phyloP scores from a whole-genome alignment of 2,329 filamentous ascomycete genomes.

The Colletotrichum tamarilloi region DNA sequence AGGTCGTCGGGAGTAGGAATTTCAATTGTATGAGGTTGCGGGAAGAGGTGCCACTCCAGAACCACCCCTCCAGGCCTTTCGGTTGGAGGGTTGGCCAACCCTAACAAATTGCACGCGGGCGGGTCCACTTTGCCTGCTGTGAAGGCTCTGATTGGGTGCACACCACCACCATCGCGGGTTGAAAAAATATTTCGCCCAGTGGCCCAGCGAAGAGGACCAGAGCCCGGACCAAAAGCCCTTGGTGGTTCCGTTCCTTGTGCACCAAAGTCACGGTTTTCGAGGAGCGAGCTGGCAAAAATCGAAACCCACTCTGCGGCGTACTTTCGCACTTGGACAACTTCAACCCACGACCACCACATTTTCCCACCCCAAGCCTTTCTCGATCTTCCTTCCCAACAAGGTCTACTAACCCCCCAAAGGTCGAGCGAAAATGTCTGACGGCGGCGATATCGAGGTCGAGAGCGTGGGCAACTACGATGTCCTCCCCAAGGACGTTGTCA shows the following conservation, averaged over 20 bases:
- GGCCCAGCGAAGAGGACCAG: constrained; percentile 5
- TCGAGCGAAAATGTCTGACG: constrained; percentile 85
- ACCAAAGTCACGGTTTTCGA: background rate
- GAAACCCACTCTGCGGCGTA: constrained; percentile 28
- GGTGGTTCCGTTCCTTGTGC: constrained; percentile 5
- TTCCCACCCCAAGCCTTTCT: constrained; percentile 32
- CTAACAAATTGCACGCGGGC: constrained; percentile 39
- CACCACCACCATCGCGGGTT: constrained; percentile 42
- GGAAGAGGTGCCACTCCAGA: constrained; percentile 29
- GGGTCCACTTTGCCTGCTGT: constrained; percentile 44
- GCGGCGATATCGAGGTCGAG: constrained; percentile 93
- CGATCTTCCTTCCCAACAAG: constrained; percentile 26
- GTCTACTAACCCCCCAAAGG: constrained; percentile 34
- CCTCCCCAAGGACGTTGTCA: constrained; percentile 92
- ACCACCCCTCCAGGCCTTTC: constrained; percentile 29
- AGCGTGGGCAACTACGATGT: constrained; percentile 79
- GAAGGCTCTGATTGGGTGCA: constrained; percentile 49
- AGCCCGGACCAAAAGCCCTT: constrained; percentile 4
- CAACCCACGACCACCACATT: constrained; percentile 38
- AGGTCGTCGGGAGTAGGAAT: constrained; percentile 28
- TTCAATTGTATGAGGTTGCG: constrained; percentile 26
- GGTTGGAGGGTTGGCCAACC: constrained; percentile 52
- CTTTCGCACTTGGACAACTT: constrained; percentile 34
- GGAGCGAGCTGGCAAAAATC: constrained; percentile 29
- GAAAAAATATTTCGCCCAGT: constrained; percentile 46